Percentiles rank a stretch among this genome's conserved stretches.
Conservation (phyloP, 345 rosid species). For the Capsella bursapastoris region DNA sequence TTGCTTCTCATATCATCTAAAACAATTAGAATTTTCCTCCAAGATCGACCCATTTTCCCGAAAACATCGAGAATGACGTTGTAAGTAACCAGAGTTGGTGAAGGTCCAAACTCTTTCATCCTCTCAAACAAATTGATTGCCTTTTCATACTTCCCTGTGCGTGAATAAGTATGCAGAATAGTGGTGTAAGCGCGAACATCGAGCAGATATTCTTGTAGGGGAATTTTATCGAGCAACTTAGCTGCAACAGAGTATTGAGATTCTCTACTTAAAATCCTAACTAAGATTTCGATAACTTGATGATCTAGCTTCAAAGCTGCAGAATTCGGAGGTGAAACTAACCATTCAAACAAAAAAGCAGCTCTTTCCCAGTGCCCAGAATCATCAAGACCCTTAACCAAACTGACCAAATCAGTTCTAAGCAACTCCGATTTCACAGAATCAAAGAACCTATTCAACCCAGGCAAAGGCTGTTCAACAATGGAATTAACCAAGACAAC, state of each 20-base stretch:
- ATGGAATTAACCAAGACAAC: conserved; percentile 54
- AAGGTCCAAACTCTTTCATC: conserved; percentile 68
- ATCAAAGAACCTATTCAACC: conserved; percentile 59
- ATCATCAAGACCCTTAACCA: conserved; percentile 68
- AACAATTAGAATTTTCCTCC: conserved; percentile 62
- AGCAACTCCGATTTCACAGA: conserved; percentile 57
- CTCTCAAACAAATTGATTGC: conserved; percentile 70
- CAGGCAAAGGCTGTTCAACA: conserved; percentile 55
- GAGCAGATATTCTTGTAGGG: conserved; percentile 56
- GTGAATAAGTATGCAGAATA: conserved; percentile 68
- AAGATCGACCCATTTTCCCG: conserved; percentile 89
- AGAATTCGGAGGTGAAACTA: conserved; percentile 43
- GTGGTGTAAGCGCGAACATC: conserved; percentile 87
- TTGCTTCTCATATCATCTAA: conserved; percentile 71
- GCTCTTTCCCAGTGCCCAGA: conserved; percentile 76
- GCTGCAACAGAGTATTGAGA: conserved; percentile 71
- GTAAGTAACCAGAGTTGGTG: conserved; percentile 84
- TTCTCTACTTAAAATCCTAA: conserved; percentile 78
- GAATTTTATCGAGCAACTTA: conserved; percentile 71
- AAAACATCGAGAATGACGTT: conserved; percentile 90
- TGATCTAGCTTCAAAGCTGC: conserved; percentile 52
- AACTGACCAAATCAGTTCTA: conserved; percentile 61
- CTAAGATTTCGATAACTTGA: conserved; percentile 63
- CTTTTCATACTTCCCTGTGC: conserved; percentile 58
- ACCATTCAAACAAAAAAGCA: conserved; percentile 75